phyloP scores from a whole-genome alignment of 2,329 filamentous ascomycete genomes.

The Cercospora sp. region DNA sequence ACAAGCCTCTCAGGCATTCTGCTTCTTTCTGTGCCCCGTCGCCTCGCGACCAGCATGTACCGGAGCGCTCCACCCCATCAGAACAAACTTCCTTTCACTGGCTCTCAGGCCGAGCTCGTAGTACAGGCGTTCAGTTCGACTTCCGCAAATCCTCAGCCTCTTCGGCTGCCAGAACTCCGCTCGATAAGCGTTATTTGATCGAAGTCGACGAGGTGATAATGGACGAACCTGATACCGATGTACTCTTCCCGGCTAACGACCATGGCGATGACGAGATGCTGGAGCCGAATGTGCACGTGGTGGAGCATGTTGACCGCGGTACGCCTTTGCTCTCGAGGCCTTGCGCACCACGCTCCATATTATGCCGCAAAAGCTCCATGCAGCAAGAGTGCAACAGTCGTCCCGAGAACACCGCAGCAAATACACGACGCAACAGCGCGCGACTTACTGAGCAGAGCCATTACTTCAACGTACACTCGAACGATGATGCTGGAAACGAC shows the following conservation, averaged over 20 bases:
- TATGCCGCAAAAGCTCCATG: conserved; percentile 24
- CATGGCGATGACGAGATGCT: neutral
- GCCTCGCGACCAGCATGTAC: neutral
- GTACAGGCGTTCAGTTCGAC: conserved; percentile 16
- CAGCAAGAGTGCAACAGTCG: conserved; percentile 15
- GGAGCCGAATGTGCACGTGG: conserved; percentile 1
- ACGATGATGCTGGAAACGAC: neutral
- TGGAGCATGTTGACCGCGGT: neutral
- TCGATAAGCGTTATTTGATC: conserved; percentile 21
- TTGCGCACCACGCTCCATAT: conserved; percentile 29
- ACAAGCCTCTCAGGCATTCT: neutral
- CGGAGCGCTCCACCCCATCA: neutral
- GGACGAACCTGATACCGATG: neutral
- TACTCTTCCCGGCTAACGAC: neutral
- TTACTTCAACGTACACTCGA: neutral
- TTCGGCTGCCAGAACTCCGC: conserved; percentile 6
- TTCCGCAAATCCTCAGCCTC: conserved; percentile 10
- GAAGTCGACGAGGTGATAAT: conserved; percentile 32
- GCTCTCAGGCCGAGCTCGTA: neutral
- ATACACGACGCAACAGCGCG: conserved; percentile 35
- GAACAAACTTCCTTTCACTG: no score
- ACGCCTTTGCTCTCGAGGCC: neutral
- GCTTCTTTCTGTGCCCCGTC: neutral
- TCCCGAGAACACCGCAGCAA: conserved; percentile 29
- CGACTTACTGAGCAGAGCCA: neutral